Evolutionary conservation across 257 asterid species (phyloP), one percentile per base, ranked within the genome.

Genomic region (Solanum habrochaites): DNA sequence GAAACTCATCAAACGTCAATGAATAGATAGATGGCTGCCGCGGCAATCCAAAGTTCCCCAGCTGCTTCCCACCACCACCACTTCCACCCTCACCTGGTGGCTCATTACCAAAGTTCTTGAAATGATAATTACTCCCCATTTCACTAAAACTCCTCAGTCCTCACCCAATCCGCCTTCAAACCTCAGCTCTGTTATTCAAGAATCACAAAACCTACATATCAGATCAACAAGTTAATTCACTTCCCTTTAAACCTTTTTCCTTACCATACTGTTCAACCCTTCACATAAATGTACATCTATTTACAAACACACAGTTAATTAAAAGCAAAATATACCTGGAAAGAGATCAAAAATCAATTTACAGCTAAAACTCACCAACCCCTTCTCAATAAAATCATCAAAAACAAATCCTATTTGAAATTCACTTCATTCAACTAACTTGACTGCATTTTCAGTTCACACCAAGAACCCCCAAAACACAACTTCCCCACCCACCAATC

Each of bases 1-100:
- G 98, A 85, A 97, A 93, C 98, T 96, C 99, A 39, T 96, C 99
- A 40, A 97, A 96, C 29, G 99, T 97, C 88, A 95, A 83, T 5
- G 99, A 93, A 86, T 96, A 97, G n/a, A 96, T 84, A 1, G 99
- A 97, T 2, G 94, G 15, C 91, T 97, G 98, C 20, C 98, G 90
- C 3, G 93, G 82, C 91, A 97, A 80, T 2, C 95, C 91, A 60
- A 80, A 87, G 69, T 60, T 89, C 37, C 90, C 93, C 0, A 85
- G 86, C 73, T 87, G 88, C 89, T 90, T 90, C 47, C 97, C 95
- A 70, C 93, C 92, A 39, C 90, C 95, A 42, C 88, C 89, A 39
- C 85, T 47, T 11, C 87, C 89, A 2, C 90, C 92, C 2, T 90
- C 97, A 5, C 86, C 92, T 11, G 77, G 77, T 21, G 90, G 91